These are phyloP conservation scores for Trifolium subterraneum DNA, from an alignment of 306 rosid species.

Conservation along the genomic window DNA sequence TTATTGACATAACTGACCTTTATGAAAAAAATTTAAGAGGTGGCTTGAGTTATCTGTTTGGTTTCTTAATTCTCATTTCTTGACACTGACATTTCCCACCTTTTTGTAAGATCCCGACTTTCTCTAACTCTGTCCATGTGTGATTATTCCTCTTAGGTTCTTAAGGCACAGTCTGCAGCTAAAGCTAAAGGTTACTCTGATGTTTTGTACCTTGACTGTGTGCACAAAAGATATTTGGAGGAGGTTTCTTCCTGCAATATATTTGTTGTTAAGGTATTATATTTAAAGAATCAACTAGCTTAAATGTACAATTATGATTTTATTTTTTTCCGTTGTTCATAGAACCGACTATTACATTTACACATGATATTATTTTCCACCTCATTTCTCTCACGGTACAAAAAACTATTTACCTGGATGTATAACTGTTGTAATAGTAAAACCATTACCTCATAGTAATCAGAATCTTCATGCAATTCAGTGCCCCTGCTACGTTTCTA, in stretches of 20 bases:
- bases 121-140: conserved; percentile 7
- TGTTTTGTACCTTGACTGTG: conserved; percentile 91
- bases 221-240: conserved; percentile 88
- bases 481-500: conserved; percentile 2
- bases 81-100: not conserved
- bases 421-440: conserved; percentile 11
- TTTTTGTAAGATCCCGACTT: not conserved
- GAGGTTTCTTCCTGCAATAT: conserved; percentile 98
- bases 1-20: conserved; percentile 21
- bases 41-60: conserved; percentile 30
- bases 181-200: conserved; percentile 93
- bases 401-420: conserved; percentile 12
- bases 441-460: not conserved
- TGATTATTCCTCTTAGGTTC: conserved; percentile 62
- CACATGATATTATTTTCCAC: conserved; percentile 14
- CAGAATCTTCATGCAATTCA: conserved; percentile 24
- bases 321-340: conserved; percentile 1
- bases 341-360: not conserved
- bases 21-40: not conserved
- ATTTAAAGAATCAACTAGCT: conserved; percentile 7
- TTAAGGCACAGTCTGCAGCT: conserved; percentile 93
- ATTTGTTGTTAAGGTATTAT: conserved; percentile 91
- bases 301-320: conserved; percentile 15
- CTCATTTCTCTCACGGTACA: conserved; percentile 2
- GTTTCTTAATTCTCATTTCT: conserved; percentile 33